These are phyloP conservation scores for Mycena belliarum DNA, from an alignment of 768 basidiomycete species.

Conservation along the genomic window DNA sequence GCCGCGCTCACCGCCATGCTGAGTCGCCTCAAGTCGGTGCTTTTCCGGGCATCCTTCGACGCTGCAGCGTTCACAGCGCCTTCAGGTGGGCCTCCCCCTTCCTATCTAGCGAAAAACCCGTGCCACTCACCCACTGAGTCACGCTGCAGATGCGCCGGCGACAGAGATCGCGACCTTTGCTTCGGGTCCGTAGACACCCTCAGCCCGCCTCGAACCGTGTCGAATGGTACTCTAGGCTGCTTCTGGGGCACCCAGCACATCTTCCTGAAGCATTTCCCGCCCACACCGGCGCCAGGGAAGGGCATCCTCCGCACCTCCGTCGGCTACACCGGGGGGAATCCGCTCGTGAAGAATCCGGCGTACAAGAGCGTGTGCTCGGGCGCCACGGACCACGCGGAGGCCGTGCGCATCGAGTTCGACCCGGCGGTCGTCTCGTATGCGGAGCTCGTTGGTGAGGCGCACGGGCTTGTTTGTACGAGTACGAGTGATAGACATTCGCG, in stretches of 20 bases:
- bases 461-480: too few species aligned
- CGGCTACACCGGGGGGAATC: conserved; percentile 80
- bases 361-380: conserved; percentile 83
- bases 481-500: too few species aligned
- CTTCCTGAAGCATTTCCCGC: conserved; percentile 77
- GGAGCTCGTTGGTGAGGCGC: neutral
- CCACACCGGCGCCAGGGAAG: conserved; percentile 42
- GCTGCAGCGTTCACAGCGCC: neutral
- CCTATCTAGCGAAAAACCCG: neutral
- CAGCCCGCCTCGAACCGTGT: conserved; percentile 23
- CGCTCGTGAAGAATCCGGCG: conserved; percentile 52
- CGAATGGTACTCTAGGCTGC: conserved; percentile 45
- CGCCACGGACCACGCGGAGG: conserved; percentile 85
- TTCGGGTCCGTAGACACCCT: neutral
- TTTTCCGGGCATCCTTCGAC: neutral
- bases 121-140: neutral
- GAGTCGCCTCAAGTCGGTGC: neutral
- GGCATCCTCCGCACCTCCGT: conserved; percentile 76
- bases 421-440: neutral
- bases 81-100: neutral
- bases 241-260: conserved; percentile 91
- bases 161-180: neutral
- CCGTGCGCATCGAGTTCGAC: conserved; percentile 37
- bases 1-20: neutral
- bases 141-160: neutral